Conservation (phyloP, 345 rosid genomes). For the Alliaria petiolata region DNA sequence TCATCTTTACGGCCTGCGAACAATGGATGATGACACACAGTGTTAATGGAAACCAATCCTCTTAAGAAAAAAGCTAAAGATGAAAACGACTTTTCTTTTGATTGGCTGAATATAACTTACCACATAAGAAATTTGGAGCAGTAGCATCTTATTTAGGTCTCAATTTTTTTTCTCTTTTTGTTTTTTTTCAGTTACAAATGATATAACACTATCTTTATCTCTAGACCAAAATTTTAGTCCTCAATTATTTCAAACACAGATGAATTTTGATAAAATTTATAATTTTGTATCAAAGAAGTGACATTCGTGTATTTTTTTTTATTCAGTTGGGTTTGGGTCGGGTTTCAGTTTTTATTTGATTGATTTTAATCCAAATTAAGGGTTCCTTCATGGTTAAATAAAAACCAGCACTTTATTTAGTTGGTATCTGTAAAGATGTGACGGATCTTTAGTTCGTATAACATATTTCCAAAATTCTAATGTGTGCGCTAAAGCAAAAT, state of each 20-base stretch:
- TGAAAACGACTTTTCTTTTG: constrained; percentile 1
- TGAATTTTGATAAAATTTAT: too few species aligned
- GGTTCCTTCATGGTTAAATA: too few species aligned
- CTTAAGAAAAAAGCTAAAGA: constrained; percentile 15
- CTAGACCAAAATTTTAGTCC: background rate
- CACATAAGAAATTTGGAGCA: constrained; percentile 1
- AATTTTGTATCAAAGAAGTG: too few species aligned
- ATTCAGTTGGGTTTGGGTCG: too few species aligned
- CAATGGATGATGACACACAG: constrained; percentile 27
- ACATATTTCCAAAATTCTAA: too few species aligned
- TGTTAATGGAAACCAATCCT: background rate
- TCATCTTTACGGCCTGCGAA: constrained; percentile 7
- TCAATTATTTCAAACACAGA: background rate
- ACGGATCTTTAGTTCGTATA: too few species aligned
- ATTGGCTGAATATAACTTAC: constrained; percentile 16
- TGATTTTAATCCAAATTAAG: too few species aligned
- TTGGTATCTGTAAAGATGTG: too few species aligned
- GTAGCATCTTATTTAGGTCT: background rate
- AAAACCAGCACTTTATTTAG: too few species aligned
- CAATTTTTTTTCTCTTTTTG: background rate
- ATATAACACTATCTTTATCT: background rate
- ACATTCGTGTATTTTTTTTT: too few species aligned
- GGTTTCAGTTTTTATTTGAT: too few species aligned
- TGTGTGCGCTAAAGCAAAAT: too few species aligned
- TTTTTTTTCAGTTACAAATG: background rate